Base-by-base conservation (phyloP, 1,284 basidiomycete species). In the Boletus coffeatus region DNA sequence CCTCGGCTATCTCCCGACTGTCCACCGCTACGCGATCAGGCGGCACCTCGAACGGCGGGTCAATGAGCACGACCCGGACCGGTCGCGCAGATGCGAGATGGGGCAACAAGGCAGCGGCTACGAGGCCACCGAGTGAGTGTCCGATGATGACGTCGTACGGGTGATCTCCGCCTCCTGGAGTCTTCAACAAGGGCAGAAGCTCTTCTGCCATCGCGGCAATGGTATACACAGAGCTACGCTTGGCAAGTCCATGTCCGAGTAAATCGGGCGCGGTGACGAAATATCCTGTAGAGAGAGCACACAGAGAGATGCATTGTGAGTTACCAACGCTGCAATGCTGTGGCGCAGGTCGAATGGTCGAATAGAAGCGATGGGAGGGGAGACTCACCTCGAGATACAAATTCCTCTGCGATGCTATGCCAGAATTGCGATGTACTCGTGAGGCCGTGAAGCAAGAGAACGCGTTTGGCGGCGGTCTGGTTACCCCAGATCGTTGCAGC, bases 231-330 rank as follows among this genome's bases (percentile, higher is more conserved):
- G 58, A 56, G 8, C 60, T 6, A 16, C 62, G 62, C 25, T 52
- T 52, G 6, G 69, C 62, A 56, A 5, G 56, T 5, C 69, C 70
- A 11, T 71, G 68, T 9, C 69, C 66, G 16, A 69, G 67, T 4
- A 73, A 32, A 53, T 69, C 62, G 13, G 68, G 68, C 9, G 64
- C 64, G 0, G 43, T 59, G 50, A 72, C 65, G 6, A 57, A 61
- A 32, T 62, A 69, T 46, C 68, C 69, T 71, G 57, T 41, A 11
- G 0, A 48, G 10, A 48, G n/a, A 2, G 29, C 2, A 46, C 10
- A 46, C 0, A 1, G n/a, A n/a, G 43, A n/a, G 0, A 11, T 0
- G 10, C 0, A 18, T 46, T 18, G 3, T 46, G 5, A 46, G n/a
- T 18, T 6, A 48, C 46, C n/a, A 21, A 48, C 18, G 7, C 46